Base-by-base conservation (phyloP, 2,329 filamentous ascomycete species). In the Albophoma yamanashiensis region DNA sequence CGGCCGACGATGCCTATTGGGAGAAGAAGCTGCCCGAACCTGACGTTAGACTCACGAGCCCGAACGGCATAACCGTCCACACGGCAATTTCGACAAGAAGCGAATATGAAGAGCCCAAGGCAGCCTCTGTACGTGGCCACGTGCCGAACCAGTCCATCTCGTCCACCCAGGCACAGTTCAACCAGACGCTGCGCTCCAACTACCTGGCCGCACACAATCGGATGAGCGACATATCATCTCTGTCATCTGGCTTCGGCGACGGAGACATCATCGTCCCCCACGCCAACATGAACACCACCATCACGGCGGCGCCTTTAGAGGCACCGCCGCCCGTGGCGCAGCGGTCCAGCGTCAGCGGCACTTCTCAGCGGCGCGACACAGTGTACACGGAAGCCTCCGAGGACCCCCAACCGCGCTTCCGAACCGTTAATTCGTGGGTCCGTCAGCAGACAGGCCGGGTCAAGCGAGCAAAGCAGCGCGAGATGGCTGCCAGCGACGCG, bases 171-270 rank as follows among this genome's bases (percentile, higher is more conserved):
- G 65, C 34, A 45, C 64, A 47, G 55, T 62, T 57, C 47, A 62
- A 57, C 50, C 60, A 59, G 56, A 63, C 55, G 15, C 31, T 62
- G 20, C 62, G 56, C 2, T 56, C 62, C 11, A 63, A 65, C 36
- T 62, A 63, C 17, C 68, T 65, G 43, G 52, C 52, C 25, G 39
- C 70, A 3, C 75, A 78, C 39, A 9, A 40, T 7, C 75, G 78
- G 9, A 68, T 72, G 4, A 84, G 80, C 61, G 78, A 79, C 56
- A 66, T 85, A 39, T 86, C 84, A 0, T 87, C 84, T 0, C 73
- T 87, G 4, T 87, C 84, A 0, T 87, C 85, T 0, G 84, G 84
- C 8, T 87, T 87, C 62, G 84, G 84, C 22, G 84, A 87, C 65
- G 82, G 79, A 31, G 81, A 85, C 53, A 82, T 86, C 36, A 77